A percentile compares a stretch with the other conserved stretches of the same genome.
These are phyloP conservation scores for Nakazawaea pomicola DNA, from an alignment of 805 yeast genomes.

Conservation along the genomic window DNA sequence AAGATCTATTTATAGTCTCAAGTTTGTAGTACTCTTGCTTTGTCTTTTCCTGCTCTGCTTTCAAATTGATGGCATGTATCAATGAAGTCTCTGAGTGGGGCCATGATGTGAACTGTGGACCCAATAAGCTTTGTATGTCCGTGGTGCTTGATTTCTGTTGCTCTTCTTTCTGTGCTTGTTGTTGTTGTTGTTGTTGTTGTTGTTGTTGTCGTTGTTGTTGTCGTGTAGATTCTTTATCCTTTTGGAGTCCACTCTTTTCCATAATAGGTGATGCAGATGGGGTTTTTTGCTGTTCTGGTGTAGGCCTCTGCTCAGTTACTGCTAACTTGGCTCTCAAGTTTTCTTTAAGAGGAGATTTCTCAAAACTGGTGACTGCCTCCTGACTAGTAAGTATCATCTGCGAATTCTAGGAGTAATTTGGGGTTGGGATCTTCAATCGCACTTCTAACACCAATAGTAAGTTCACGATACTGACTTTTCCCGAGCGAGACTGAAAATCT, in stretches of 20 bases:
- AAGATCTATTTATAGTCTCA: slow-evolving; percentile 55
- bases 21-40: slow-evolving; percentile 72
- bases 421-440: too few species aligned
- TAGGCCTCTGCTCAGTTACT: background rate
- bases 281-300: slow-evolving; percentile 6
- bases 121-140: slow-evolving; percentile 34
- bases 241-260: slow-evolving; percentile 1
- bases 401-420: background rate
- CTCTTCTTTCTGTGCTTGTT: background rate
- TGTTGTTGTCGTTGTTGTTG: too few species aligned
- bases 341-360: background rate
- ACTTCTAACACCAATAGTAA: too few species aligned
- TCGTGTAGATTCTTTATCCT: background rate
- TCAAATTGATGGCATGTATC: slow-evolving; percentile 50
- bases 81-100: slow-evolving; percentile 55
- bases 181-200: slow-evolving; percentile 4
- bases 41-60: slow-evolving; percentile 73
- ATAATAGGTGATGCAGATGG: slow-evolving; percentile 9
- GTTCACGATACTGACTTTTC: too few species aligned
- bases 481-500: too few species aligned
- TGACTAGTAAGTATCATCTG: background rate
- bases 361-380: too few species aligned
- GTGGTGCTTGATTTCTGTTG: too few species aligned
- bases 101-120: slow-evolving; percentile 47
- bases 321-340: background rate